Evolutionary conservation across 805 yeast genomes (phyloP), one percentile per base, ranked within the genome.

Genomic region (Yarrowia sp.): DNA sequence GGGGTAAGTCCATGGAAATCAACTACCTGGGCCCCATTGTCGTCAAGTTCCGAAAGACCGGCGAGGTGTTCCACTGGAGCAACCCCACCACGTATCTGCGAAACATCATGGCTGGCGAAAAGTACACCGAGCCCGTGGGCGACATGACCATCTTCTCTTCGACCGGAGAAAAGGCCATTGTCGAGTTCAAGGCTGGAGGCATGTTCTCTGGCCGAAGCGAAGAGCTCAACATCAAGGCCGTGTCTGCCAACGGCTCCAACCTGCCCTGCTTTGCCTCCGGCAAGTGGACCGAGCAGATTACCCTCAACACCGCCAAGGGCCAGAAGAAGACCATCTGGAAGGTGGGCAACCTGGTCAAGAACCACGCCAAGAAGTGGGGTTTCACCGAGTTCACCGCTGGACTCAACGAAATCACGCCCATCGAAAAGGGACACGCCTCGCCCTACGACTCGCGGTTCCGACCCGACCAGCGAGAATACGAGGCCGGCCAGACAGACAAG

Each of bases 1-100:
- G 98, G 96, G 98, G 98, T 58, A 95, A 93, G 76, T 86, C 92
- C 28, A 85, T 90, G 8, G 98, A 95, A 73, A 78, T 95, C 65
- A 82, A 83, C 52, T 90, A 90, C 68, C 84, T 82, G 48, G 99
- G 99, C 40, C 79, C 79, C 14, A 78, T 88, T 4, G 82, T 80
- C 49, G 78, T 95, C 40, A 79, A 80, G 2, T 78, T 87, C 49
- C 44, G 46, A 33, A 82, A 83, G 66, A 70, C 78, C 2, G 81
- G 87, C 0, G 96, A 90, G 70, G 78, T 78, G 11, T 89, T 86
- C 71, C 84, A 85, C 67, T 95, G 96, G 93, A 73, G 79, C 21
- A 92, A 87, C 68, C 98, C 99, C 8, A 85, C 89, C 1, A 86
- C 96, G 0, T 81, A 90, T 70, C 77, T 95, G 70, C 87, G 93